phyloP scores from a whole-genome alignment of 257 asterid genomes.

The Jaltomata sinuosa region DNA sequence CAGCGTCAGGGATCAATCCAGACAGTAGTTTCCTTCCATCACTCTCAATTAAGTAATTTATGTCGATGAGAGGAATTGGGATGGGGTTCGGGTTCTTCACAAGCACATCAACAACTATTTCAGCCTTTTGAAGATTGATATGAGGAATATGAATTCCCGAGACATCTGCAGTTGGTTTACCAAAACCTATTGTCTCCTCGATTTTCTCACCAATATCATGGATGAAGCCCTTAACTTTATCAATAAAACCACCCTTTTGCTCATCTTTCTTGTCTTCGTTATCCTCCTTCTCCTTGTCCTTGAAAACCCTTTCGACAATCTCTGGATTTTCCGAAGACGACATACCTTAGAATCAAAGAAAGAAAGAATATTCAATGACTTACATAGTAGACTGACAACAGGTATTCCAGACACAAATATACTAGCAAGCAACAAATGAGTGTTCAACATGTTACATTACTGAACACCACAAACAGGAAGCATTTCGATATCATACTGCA shows the following conservation, averaged over 20 bases:
- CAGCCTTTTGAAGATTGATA: conserved; percentile 76
- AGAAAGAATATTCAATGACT: not conserved
- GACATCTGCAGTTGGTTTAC: conserved; percentile 97
- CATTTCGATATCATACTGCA: not conserved
- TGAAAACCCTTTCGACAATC: conserved; percentile 42
- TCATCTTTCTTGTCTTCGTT: conserved; percentile 45
- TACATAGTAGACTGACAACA: not conserved
- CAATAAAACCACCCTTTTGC: conserved; percentile 61
- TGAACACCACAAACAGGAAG: not conserved
- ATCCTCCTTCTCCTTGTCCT: conserved; percentile 17
- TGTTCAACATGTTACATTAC: not conserved
- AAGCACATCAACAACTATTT: conserved; percentile 67
- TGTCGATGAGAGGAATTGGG: conserved; percentile 93
- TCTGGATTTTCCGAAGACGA: conserved; percentile 56
- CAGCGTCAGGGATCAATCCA: conserved; percentile 89
- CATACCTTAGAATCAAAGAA: conserved; percentile 34
- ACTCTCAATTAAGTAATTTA: conserved; percentile 76
- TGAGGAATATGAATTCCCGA: conserved; percentile 68
- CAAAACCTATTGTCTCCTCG: conserved; percentile 85
- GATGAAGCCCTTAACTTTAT: conserved; percentile 80
- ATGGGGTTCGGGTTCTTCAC: conserved; percentile 84
- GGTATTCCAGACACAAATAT: not conserved
- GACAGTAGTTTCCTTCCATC: conserved; percentile 77
- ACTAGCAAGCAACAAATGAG: not conserved
- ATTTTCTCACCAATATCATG: conserved; percentile 92